These are phyloP conservation scores for Penicillium rolfsii DNA, from an alignment of 2,329 filamentous ascomycete genomes.

Conservation along the genomic window DNA sequence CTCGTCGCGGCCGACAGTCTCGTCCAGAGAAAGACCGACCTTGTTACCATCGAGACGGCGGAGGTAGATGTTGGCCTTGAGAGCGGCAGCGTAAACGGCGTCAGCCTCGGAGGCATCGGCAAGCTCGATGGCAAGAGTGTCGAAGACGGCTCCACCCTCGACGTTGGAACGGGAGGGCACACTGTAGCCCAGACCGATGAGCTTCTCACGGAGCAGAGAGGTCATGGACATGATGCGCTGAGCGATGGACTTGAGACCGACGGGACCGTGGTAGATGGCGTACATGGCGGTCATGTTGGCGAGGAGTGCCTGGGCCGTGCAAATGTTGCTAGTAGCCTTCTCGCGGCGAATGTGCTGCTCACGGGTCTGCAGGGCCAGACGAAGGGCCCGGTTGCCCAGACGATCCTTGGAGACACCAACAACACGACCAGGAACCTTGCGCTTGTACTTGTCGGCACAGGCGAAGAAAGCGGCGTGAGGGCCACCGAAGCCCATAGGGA, in stretches of 20 bases:
- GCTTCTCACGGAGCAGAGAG: constrained; percentile 67
- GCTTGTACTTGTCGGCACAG: constrained; percentile 86
- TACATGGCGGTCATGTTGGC: constrained; percentile 97
- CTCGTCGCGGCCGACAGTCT: constrained; percentile 65
- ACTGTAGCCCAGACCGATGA: constrained; percentile 65
- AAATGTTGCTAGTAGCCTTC: constrained; percentile 97
- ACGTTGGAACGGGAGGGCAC: constrained; percentile 63
- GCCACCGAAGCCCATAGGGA: constrained; percentile 88
- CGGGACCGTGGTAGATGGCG: constrained; percentile 88
- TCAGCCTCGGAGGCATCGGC: constrained; percentile 55
- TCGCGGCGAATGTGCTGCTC: constrained; percentile 96
- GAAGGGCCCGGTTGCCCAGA: constrained; percentile 76
- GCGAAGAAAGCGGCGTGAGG: constrained; percentile 98
- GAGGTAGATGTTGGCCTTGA: constrained; percentile 62
- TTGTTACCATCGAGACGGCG: constrained; percentile 63
- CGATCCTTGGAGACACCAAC: constrained; percentile 92
- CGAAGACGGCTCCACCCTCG: constrained; percentile 68
- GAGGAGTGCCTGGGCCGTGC: constrained; percentile 88
- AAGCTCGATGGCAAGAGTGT: constrained; percentile 73
- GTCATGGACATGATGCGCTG: constrained; percentile 74
- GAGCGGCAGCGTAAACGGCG: constrained; percentile 57
- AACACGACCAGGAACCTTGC: constrained; percentile 88
- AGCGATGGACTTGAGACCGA: constrained; percentile 80
- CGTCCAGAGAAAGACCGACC: constrained; percentile 77
- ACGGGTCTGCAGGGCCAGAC: constrained; percentile 85